Conservation (phyloP, 805 yeast species). For the Citeromyces nyonsensis region DNA sequence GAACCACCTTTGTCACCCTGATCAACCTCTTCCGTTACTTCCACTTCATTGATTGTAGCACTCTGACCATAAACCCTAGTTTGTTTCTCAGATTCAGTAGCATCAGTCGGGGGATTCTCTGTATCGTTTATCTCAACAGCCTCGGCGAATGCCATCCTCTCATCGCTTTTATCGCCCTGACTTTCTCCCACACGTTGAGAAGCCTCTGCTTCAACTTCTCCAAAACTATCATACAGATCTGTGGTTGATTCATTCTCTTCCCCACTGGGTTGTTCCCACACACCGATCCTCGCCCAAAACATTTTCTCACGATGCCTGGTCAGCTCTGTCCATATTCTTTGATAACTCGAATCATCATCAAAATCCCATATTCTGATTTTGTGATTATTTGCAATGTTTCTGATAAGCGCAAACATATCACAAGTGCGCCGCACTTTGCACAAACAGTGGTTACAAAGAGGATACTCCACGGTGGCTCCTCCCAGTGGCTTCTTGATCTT, state of each 20-base stretch:
- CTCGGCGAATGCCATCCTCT: too few species aligned
- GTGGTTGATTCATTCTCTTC: neutral
- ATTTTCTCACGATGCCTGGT: constrained; percentile 53
- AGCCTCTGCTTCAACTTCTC: too few species aligned
- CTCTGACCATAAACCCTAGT: too few species aligned
- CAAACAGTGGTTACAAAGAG: constrained; percentile 74
- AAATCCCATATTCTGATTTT: constrained; percentile 42
- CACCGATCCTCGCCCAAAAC: constrained; percentile 75
- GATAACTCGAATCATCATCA: constrained; percentile 17
- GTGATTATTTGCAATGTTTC: constrained; percentile 32
- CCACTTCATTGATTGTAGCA: too few species aligned
- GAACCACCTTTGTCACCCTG: too few species aligned
- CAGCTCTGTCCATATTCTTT: constrained; percentile 48
- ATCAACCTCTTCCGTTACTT: too few species aligned
- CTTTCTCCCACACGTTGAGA: too few species aligned
- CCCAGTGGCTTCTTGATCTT: constrained; percentile 19
- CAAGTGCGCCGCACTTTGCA: constrained; percentile 68
- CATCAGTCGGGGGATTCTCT: too few species aligned
- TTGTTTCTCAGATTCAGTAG: too few species aligned
- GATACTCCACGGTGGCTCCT: constrained; percentile 21
- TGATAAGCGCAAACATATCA: constrained; percentile 65
- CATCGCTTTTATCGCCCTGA: too few species aligned
- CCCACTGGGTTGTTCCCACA: constrained; percentile 36
- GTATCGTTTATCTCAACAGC: too few species aligned
- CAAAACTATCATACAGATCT: too few species aligned